Evolutionary conservation across 805 yeast species (phyloP).

Genomic region (Zygoascus biomembranicola): DNA sequence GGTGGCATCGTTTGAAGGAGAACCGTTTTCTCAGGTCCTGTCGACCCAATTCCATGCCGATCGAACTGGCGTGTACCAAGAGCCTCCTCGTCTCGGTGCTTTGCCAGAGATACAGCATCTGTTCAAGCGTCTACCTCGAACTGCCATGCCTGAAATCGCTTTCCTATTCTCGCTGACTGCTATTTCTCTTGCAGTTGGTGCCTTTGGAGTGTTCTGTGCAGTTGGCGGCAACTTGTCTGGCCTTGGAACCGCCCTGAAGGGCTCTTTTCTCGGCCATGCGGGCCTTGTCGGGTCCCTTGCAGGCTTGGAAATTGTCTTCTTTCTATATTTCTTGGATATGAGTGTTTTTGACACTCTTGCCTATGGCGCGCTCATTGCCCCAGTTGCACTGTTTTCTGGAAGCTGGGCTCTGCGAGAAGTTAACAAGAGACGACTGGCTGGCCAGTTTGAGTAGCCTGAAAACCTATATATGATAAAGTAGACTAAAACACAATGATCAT

Average conservation of each 20-base stretch:
- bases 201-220: constrained; percentile 31
- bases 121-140: constrained; percentile 47
- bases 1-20: constrained; percentile 25
- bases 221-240: constrained; percentile 9
- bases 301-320: constrained; percentile 45
- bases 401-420: constrained; percentile 53
- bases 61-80: constrained; percentile 6
- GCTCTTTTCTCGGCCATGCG: constrained; percentile 30
- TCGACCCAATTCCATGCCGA: constrained; percentile 5
- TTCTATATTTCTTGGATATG: constrained; percentile 49
- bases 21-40: constrained; percentile 14
- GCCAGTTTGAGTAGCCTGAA: not conserved
- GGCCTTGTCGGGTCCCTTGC: constrained; percentile 42
- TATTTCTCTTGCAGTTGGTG: constrained; percentile 33
- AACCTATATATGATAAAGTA: not conserved
- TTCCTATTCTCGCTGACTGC: constrained; percentile 41
- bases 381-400: constrained; percentile 53
- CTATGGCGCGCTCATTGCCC: constrained; percentile 39
- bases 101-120: constrained; percentile 56
- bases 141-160: constrained; percentile 46
- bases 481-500: not conserved
- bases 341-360: constrained; percentile 53
- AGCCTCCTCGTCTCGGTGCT: constrained; percentile 29
- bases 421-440: constrained; percentile 17
- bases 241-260: constrained; percentile 24